Conservation (phyloP, 2,329 filamentous ascomycete genomes). For the Fusarium tuaranense region DNA sequence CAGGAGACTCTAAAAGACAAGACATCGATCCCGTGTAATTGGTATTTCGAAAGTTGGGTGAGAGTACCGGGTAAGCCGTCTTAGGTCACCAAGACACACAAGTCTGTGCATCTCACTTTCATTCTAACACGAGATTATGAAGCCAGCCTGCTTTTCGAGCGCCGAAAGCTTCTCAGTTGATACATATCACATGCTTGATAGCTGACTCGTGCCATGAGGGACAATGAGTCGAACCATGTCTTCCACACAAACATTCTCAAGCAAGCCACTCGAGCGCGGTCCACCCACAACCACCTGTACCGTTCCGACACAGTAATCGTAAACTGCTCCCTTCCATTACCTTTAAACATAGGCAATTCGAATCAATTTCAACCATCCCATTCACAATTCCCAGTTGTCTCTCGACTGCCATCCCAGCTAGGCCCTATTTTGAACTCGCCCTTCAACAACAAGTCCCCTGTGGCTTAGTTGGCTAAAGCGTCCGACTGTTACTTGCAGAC, state of each 20-base stretch:
- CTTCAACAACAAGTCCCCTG: conserved; percentile 28
- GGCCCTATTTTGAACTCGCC: not conserved
- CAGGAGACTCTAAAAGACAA: not conserved
- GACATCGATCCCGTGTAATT: not conserved
- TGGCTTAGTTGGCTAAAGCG: conserved; percentile 44
- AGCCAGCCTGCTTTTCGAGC: not conserved
- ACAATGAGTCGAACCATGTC: not conserved
- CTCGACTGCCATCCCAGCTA: not conserved
- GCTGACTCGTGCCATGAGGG: not conserved
- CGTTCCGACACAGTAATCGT: not conserved
- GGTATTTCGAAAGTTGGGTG: not conserved
- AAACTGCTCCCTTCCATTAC: not conserved
- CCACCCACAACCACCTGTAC: not conserved
- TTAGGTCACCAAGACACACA: not conserved
- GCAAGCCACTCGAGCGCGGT: not conserved
- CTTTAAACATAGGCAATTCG: fast-evolving
- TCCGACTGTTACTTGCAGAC: conserved; percentile 42
- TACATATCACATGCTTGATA: not conserved
- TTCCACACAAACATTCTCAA: not conserved
- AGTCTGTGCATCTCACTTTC: not conserved
- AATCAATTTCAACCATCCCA: not conserved
- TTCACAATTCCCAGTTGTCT: not conserved
- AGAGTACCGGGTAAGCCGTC: not conserved
- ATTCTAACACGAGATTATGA: not conserved
- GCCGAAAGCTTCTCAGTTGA: not conserved